These are phyloP conservation scores for Drechslera avenae DNA, from an alignment of 2,329 filamentous ascomycete genomes.

Conservation along the genomic window DNA sequence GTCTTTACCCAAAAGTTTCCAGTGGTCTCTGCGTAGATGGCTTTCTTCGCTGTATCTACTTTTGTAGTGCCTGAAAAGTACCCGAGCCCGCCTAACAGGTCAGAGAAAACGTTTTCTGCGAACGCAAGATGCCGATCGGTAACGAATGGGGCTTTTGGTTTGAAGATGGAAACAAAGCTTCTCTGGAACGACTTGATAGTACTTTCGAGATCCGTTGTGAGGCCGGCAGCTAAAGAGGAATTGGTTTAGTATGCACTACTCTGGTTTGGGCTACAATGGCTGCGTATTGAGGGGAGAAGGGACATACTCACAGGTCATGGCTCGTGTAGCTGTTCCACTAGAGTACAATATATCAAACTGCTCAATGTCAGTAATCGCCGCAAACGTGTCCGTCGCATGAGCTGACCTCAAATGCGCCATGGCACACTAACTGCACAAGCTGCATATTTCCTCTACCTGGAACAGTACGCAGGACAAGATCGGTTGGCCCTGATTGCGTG, in stretches of 20 bases:
- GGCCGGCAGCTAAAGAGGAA: slow-evolving; percentile 54
- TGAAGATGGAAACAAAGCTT: slow-evolving; percentile 72
- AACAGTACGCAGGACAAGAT: slow-evolving; percentile 62
- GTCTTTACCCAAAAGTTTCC: slow-evolving; percentile 94
- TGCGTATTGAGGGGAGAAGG: not conserved
- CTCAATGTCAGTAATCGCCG: slow-evolving; percentile 1
- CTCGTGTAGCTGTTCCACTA: slow-evolving; percentile 67
- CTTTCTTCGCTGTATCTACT: slow-evolving; percentile 83
- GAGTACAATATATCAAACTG: slow-evolving; percentile 90
- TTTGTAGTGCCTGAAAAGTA: slow-evolving; percentile 88
- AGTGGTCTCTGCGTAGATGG: slow-evolving; percentile 90
- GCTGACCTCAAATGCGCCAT: slow-evolving; percentile 74
- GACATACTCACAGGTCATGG: slow-evolving; percentile 55
- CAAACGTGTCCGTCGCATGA: not conserved
- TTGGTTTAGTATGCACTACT: slow-evolving; percentile 6
- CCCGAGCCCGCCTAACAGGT: slow-evolving; percentile 87
- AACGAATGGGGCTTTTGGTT: slow-evolving; percentile 76
- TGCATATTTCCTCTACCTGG: slow-evolving; percentile 78
- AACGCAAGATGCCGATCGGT: slow-evolving; percentile 74
- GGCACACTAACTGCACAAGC: slow-evolving; percentile 85
- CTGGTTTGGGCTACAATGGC: not conserved
- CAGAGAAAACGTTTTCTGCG: slow-evolving; percentile 85
- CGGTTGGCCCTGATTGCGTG: slow-evolving; percentile 17
- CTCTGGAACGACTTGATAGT: slow-evolving; percentile 70
- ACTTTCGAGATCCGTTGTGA: slow-evolving; percentile 70